Evolutionary conservation across 1,284 basidiomycete species (phyloP), one percentile per base, ranked within the genome.

Genomic region (Lentinula novae-zelandiae): DNA sequence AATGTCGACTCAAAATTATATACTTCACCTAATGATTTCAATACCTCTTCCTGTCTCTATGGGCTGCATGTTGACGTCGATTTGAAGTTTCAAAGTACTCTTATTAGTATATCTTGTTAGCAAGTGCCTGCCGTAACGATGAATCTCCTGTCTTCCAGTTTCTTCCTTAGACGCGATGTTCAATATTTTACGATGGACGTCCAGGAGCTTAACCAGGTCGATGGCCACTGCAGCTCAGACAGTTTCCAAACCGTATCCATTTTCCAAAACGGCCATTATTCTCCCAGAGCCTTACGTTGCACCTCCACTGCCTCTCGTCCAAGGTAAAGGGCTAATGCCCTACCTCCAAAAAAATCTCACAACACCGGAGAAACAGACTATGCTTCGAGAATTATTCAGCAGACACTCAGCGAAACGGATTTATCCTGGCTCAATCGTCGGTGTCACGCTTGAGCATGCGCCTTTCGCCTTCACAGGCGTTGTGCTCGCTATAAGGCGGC

Each of bases 391-490:
- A 22, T 76, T 90, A 61, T 96, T 96, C 74, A 84, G 86, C 38
- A 81, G 87, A 61, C 79, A 82, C 52, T 85, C 87, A 62, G 82
- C 84, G 0, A 76, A 84, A 52, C 83, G 90, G 65, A 76, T 96
- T 33, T 77, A 79, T 8, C 86, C 92, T 9, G 95, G 95, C 5
- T 92, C 91, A 8, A 88, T 96, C 64, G 72, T 97, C 61, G 87
- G 85, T 34, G 88, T 95, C 65, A 81, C 83, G 66, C 84, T 80
- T 62, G 83, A 82, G 69, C 90, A 85, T 68, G 87, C 84, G 59
- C 90, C 91, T 7, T 86, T 84, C 22, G 76, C 82, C 22, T 97
- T 96, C 74, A 90, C 92, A 2, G 95, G 95, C 53, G 90, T 97
- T 52, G 79, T 97, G 57, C 82, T 96, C 69, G 83, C 85, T 50